These are phyloP conservation scores for Eleusine indica DNA, from an alignment of 176 grass and related monocot species.

Conservation along the genomic window DNA sequence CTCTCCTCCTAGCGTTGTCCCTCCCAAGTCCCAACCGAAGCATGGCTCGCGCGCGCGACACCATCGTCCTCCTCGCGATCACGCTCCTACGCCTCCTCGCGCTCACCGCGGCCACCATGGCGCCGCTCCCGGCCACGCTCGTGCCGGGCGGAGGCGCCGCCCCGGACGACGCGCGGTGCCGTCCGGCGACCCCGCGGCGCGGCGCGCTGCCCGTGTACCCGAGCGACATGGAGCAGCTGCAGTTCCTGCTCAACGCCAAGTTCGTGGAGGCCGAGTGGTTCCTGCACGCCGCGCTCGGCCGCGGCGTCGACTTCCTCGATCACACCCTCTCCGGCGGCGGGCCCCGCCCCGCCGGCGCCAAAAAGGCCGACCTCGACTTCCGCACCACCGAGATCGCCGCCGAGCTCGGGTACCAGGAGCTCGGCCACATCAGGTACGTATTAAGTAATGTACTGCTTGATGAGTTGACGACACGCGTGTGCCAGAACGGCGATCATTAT, in stretches of 20 bases:
- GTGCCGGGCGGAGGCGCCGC: conserved; percentile 8
- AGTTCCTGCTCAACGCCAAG: conserved; percentile 85
- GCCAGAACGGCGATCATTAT: too few relatives aligned
- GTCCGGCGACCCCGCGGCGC: conserved; percentile 19
- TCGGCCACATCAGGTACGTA: conserved; percentile 66
- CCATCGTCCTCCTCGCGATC: conserved; percentile 6
- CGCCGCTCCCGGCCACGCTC: background rate
- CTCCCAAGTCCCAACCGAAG: background rate
- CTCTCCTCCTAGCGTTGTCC: background rate
- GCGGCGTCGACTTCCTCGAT: conserved; percentile 58
- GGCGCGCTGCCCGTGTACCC: conserved; percentile 54
- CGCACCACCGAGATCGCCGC: conserved; percentile 53
- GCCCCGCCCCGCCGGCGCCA: conserved; percentile 40
- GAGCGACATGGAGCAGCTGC: conserved; percentile 64
- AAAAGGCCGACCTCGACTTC: conserved; percentile 58
- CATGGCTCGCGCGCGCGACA: conserved; percentile 38
- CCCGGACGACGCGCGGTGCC: conserved; percentile 45
- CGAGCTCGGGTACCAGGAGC: conserved; percentile 89
- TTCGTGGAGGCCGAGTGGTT: conserved; percentile 85
- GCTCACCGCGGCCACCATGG: too few relatives aligned
- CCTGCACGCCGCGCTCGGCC: conserved; percentile 64
- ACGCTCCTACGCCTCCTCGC: background rate
- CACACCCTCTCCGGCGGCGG: conserved; percentile 55
- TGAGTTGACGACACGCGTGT: background rate
- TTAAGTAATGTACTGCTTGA: too few relatives aligned